phyloP scores from a whole-genome alignment of 208 protist genomes.

The Trypanosoma brucei region DNA sequence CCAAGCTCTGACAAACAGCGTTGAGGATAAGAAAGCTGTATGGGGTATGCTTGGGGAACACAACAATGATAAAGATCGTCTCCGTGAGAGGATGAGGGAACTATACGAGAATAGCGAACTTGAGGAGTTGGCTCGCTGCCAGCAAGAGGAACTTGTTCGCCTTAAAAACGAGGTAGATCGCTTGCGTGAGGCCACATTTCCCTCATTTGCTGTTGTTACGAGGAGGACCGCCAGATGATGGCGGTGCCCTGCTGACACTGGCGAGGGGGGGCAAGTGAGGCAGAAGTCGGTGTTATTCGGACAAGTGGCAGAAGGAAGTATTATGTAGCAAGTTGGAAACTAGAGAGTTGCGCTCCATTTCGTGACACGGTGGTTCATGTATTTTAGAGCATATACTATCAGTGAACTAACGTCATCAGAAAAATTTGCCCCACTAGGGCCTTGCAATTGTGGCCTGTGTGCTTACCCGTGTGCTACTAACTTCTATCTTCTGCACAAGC shows the following conservation, averaged over 20 bases:
- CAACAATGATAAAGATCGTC: constrained; percentile 34
- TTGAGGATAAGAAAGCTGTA: constrained; percentile 56
- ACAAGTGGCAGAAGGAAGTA: too few relatives aligned
- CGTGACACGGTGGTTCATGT: too few relatives aligned
- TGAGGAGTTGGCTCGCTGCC: constrained; percentile 74
- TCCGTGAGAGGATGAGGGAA: constrained; percentile 49
- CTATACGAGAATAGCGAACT: constrained; percentile 77
- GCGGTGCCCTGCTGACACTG: not conserved
- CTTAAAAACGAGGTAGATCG: constrained; percentile 86
- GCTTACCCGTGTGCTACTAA: too few relatives aligned
- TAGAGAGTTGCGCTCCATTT: too few relatives aligned
- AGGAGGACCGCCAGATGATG: constrained; percentile 50
- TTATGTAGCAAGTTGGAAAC: too few relatives aligned
- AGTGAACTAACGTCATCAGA: too few relatives aligned
- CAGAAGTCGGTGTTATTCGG: too few relatives aligned
- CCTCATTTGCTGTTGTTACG: constrained; percentile 88
- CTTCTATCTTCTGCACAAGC: too few relatives aligned
- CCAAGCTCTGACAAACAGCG: constrained; percentile 32
- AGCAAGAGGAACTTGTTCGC: constrained; percentile 82
- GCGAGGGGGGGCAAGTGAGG: too few relatives aligned
- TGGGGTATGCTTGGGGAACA: constrained; percentile 57
- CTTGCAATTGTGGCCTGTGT: too few relatives aligned
- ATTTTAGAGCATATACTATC: too few relatives aligned
- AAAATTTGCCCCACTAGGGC: too few relatives aligned
- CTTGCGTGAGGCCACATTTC: constrained; percentile 83